These are phyloP conservation scores for Ophiobolus disseminans DNA, from an alignment of 2,329 filamentous ascomycete genomes.

Conservation along the genomic window DNA sequence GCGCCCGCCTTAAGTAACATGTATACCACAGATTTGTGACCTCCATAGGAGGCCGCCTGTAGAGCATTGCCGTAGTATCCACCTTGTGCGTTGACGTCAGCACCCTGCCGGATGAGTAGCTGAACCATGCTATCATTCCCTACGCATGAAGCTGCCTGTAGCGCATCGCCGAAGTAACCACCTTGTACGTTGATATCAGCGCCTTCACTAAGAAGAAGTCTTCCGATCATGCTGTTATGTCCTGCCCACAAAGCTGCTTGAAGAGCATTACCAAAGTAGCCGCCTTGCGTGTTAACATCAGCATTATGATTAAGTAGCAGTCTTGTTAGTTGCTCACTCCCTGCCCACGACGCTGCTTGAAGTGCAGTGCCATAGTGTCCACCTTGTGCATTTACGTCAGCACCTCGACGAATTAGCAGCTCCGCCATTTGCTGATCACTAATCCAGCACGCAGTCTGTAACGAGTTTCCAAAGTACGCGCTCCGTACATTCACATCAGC, in stretches of 20 bases:
- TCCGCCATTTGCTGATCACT: constrained; percentile 1
- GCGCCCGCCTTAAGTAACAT: not conserved
- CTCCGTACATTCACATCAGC: constrained; percentile 2
- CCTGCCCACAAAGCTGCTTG: constrained; percentile 4
- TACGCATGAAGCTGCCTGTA: constrained; percentile 2
- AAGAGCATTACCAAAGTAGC: constrained; percentile 2
- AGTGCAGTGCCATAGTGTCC: constrained; percentile 2
- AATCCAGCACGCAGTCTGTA: constrained; percentile 1
- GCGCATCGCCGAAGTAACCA: not conserved
- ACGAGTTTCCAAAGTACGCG: not conserved
- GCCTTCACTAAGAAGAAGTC: not conserved
- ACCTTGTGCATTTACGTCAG: constrained; percentile 7
- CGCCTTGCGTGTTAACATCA: constrained; percentile 6
- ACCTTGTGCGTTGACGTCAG: not conserved
- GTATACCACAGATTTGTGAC: not conserved
- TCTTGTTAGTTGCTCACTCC: constrained; percentile 1
- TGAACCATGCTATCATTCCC: not conserved
- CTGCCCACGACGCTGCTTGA: constrained; percentile 2
- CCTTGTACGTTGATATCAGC: too few species aligned
- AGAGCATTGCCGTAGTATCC: too few species aligned
- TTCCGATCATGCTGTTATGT: not conserved
- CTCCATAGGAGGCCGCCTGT: not conserved
- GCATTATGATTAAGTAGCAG: not conserved
- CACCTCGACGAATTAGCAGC: constrained; percentile 1
- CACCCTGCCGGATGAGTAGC: not conserved